These are phyloP conservation scores for Candida caryicola DNA, from an alignment of 805 yeast genomes.

Conservation along the genomic window DNA sequence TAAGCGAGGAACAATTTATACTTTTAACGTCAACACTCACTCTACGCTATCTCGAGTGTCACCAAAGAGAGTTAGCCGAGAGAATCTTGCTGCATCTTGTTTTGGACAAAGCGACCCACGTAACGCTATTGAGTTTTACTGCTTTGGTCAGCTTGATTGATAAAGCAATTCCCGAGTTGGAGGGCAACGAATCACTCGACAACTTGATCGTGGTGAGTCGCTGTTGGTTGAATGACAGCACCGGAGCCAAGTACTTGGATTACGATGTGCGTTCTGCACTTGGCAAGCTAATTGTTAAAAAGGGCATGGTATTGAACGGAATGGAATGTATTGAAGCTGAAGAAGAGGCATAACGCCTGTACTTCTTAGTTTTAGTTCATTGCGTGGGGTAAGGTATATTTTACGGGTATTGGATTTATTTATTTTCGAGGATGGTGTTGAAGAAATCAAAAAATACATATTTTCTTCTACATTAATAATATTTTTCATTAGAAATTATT, in stretches of 20 bases:
- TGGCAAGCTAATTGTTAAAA: conserved; percentile 28
- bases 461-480: background rate
- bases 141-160: conserved; percentile 23
- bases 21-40: conserved; percentile 27
- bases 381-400: too few species aligned
- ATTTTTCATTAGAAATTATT: too few species aligned
- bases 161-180: conserved; percentile 17
- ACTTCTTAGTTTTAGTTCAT: too few species aligned
- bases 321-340: conserved; percentile 11
- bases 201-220: conserved; percentile 22
- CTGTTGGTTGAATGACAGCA: conserved; percentile 30
- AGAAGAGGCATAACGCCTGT: background rate
- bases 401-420: too few species aligned
- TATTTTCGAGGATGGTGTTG: background rate
- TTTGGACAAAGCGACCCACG: conserved; percentile 13
- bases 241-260: conserved; percentile 17
- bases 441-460: too few species aligned
- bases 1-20: conserved; percentile 34
- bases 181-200: conserved; percentile 26
- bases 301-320: conserved; percentile 33
- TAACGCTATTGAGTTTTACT: conserved; percentile 34
- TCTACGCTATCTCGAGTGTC: conserved; percentile 17
- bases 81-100: conserved; percentile 25
- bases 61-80: conserved; percentile 17
- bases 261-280: conserved; percentile 24